Evolutionary conservation across 805 yeast genomes (phyloP).

Genomic region (Wickerhamiella cacticola): DNA sequence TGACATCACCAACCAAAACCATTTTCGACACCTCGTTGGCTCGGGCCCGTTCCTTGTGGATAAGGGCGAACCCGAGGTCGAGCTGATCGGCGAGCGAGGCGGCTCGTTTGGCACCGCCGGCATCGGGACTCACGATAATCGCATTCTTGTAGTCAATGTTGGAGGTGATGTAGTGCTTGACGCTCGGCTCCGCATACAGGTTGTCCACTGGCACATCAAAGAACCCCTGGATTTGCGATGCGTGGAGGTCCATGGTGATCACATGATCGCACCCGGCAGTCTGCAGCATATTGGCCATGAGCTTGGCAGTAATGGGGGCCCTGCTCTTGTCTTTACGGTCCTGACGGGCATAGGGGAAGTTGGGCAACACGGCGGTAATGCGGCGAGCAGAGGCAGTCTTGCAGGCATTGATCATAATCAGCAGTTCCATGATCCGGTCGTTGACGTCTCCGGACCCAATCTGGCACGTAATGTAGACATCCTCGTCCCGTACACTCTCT

Average conservation of each 20-base stretch:
- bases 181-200: conserved; percentile 88
- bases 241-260: conserved; percentile 93
- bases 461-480: conserved; percentile 62
- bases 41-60: conserved; percentile 88
- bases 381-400: conserved; percentile 90
- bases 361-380: conserved; percentile 89
- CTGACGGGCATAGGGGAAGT: conserved; percentile 94
- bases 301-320: conserved; percentile 92
- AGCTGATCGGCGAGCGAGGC: conserved; percentile 87
- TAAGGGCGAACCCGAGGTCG: conserved; percentile 86
- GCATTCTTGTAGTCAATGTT: conserved; percentile 45
- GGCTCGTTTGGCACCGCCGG: conserved; percentile 97
- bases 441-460: conserved; percentile 80
- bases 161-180: conserved; percentile 65
- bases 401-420: conserved; percentile 88
- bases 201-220: conserved; percentile 93
- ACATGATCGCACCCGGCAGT: conserved; percentile 95
- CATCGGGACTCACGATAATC: conserved; percentile 91
- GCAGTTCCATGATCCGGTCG: conserved; percentile 74
- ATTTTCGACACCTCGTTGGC: conserved; percentile 91
- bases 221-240: conserved; percentile 95
- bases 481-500: conserved; percentile 84
- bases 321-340: conserved; percentile 93
- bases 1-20: conserved; percentile 94
- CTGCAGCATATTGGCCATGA: conserved; percentile 79